Base-by-base conservation (phyloP, 176 grass and related monocot genomes). In the Oropetium thomaeum region DNA sequence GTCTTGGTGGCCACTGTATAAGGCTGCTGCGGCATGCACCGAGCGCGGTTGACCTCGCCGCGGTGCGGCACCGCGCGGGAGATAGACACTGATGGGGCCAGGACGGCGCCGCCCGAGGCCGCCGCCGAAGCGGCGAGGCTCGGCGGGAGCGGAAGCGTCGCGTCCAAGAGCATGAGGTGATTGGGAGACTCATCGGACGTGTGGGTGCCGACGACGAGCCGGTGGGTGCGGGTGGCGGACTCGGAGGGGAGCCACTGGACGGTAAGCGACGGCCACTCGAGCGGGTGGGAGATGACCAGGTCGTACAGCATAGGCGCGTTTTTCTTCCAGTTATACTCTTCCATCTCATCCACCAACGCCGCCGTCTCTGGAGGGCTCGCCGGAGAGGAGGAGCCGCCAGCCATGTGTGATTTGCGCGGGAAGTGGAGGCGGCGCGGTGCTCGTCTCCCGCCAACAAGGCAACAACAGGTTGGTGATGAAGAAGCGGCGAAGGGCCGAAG, bases 251-350 rank as follows among this genome's bases (percentile, higher is more conserved):
- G 63, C 91, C 96, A 98, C 67, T 93, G 81, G 47, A 92, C 89
- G 66, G 91, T 98, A 72, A 98, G 95, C 30, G 91, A 98, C 13
- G 95, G 89, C 95, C 95, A 94, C 54, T 92, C 91, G 47, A 98
- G 86, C 49, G 87, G 75, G 76, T 92, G 91, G 28, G 96, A 95
- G 71, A 98, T 88, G 71, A 98, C 87, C 17, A 98, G 84, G 75
- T 98, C 96, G 84, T 98, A 98, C 49, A 98, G 89, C 62, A 94
- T 86, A 45, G 96, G 68, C 15, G 89, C 80, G 73, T 98, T 98
- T 82, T 88, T 98, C 89, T 88, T 95, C 96, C 96, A 98, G 64
- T 94, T 90, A 76, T 83, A 90, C 71, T 98, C 94, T 66, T 91
- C 91, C 34, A 69, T 71, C 42, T 71, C 87, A 78, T 15, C 44